A percentile compares a stretch with the other conserved stretches of the same genome.
Evolutionary conservation across 192 early-diverging fungal genomes (phyloP).

Genomic region (Umbelopsis vinacea): DNA sequence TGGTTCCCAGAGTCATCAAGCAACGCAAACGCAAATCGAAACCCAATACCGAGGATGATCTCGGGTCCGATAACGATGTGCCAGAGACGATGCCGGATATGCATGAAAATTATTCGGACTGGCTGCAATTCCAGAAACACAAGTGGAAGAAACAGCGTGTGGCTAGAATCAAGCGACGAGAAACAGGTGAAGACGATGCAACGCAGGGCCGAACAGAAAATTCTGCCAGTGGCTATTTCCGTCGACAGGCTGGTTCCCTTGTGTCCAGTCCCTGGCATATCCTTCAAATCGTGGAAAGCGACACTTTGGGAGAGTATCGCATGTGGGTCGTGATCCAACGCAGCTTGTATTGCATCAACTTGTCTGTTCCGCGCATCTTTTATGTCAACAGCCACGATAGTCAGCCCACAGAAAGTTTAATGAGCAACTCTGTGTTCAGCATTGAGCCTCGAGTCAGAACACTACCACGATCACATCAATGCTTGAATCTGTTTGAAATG

Average conservation of each 20-base stretch:
- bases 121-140: conserved; percentile 77
- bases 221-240: conserved; percentile 66
- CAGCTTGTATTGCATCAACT: conserved; percentile 68
- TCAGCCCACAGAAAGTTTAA: conserved; percentile 24
- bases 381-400: conserved; percentile 78
- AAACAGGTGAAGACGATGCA: conserved; percentile 17
- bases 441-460: conserved; percentile 59
- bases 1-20: conserved; percentile 22
- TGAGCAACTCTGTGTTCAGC: background rate
- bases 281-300: conserved; percentile 83
- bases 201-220: background rate
- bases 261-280: conserved; percentile 79
- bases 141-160: conserved; percentile 72
- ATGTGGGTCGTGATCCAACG: conserved; percentile 82
- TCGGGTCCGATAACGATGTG: conserved; percentile 47
- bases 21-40: conserved; percentile 25
- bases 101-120: conserved; percentile 68
- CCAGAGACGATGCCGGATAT: conserved; percentile 68
- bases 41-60: background rate
- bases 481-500: conserved; percentile 78
- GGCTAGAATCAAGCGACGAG: conserved; percentile 52
- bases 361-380: conserved; percentile 82
- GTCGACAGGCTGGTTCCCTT: conserved; percentile 67
- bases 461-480: conserved; percentile 78
- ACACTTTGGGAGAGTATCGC: conserved; percentile 84